phyloP scores from a whole-genome alignment of 2,329 filamentous ascomycete genomes.

The Colletotrichum camelliae region DNA sequence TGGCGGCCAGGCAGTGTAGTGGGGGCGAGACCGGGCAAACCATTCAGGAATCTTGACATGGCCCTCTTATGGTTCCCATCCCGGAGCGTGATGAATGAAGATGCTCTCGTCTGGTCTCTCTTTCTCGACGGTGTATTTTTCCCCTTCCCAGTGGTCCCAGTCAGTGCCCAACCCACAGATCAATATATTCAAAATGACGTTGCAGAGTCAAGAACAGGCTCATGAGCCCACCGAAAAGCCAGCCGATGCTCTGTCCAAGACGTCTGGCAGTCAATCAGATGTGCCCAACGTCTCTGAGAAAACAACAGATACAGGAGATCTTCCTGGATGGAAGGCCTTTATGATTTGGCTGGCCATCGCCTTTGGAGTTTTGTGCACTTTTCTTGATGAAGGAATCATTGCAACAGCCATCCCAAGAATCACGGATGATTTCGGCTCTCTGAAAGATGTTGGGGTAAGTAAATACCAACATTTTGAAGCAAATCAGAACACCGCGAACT shows the following conservation, averaged over 20 bases:
- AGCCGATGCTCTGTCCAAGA: not conserved
- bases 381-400: constrained; percentile 31
- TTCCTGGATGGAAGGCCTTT: not conserved
- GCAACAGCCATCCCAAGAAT: constrained; percentile 41
- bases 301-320: not conserved
- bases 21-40: not conserved
- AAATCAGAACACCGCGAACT: not conserved
- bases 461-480: not conserved
- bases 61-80: not conserved
- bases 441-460: constrained; percentile 44
- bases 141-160: accelerated
- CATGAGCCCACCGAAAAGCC: not conserved
- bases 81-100: accelerated
- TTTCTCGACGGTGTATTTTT: not conserved
- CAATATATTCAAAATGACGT: not conserved
- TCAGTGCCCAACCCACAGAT: not conserved
- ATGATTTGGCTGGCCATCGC: not conserved
- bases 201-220: accelerated
- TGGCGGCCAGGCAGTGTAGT: not conserved
- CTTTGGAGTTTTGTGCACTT: constrained; percentile 4
- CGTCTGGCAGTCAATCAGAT: not conserved
- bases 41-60: not conserved
- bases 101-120: accelerated
- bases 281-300: not conserved
- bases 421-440: constrained; percentile 37